Conservation (phyloP, 192 early-diverging fungal species). For the Coemansia sp. region DNA sequence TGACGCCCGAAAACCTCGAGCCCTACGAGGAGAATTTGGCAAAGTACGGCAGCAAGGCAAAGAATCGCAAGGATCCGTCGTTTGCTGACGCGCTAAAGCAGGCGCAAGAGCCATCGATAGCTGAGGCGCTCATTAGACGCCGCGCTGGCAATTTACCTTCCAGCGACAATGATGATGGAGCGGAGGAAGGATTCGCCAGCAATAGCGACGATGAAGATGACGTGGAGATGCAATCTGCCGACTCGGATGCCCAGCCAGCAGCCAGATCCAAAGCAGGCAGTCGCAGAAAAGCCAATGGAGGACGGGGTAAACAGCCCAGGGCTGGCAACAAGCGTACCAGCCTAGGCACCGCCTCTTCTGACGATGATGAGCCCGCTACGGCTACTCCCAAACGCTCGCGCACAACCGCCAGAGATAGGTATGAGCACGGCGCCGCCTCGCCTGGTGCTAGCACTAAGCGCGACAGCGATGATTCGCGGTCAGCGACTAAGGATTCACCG, state of each 20-base stretch:
- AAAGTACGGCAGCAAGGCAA: conserved; percentile 49
- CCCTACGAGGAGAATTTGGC: conserved; percentile 50
- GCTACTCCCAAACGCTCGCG: conserved; percentile 49
- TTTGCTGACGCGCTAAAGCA: conserved; percentile 54
- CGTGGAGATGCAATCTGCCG: conserved; percentile 40
- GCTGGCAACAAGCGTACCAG: conserved; percentile 40
- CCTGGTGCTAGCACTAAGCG: conserved; percentile 10
- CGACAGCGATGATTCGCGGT: conserved; percentile 35
- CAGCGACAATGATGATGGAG: conserved; percentile 50
- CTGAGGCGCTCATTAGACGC: conserved; percentile 45
- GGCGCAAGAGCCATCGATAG: conserved; percentile 51
- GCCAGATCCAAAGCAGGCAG: conserved; percentile 8
- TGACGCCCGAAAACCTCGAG: conserved; percentile 52
- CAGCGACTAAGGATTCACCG: conserved; percentile 37
- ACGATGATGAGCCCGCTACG: conserved; percentile 23
- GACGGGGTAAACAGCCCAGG: conserved; percentile 14
- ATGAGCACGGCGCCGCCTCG: conserved; percentile 16
- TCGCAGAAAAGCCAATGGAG: conserved; percentile 14
- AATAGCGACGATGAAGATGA: conserved; percentile 46
- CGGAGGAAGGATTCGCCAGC: conserved; percentile 52
- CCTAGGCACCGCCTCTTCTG: conserved; percentile 33
- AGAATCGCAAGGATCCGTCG: conserved; percentile 52
- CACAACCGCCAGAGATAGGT: conserved; percentile 13
- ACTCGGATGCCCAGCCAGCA: conserved; percentile 14
- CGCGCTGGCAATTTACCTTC: conserved; percentile 23